Evolutionary conservation across 352 stramenopile genomes (phyloP).

Genomic region (Albugo laibachii): DNA sequence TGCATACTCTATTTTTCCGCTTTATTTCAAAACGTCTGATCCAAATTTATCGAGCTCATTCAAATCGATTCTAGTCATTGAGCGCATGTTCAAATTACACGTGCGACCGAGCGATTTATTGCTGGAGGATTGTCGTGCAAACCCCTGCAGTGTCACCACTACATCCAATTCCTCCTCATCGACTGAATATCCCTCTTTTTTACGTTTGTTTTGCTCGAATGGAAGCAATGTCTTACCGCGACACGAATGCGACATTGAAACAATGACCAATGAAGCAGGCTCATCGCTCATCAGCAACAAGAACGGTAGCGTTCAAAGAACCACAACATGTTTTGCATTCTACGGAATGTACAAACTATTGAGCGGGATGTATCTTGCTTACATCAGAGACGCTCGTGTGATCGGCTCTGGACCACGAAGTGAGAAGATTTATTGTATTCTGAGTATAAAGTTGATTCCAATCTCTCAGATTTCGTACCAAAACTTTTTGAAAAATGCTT

Average conservation of each 20-base stretch:
- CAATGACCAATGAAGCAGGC: neutral
- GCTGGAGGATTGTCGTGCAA: slow-evolving; percentile 60
- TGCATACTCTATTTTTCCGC: neutral
- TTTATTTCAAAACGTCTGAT: neutral
- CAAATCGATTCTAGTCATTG: neutral
- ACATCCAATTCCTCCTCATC: slow-evolving; percentile 1
- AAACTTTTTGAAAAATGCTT: slow-evolving; percentile 34
- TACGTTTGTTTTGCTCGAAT: neutral
- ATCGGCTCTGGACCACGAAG: slow-evolving; percentile 29
- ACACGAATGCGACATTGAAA: neutral
- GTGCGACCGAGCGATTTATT: slow-evolving; percentile 39
- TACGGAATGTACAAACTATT: slow-evolving; percentile 47
- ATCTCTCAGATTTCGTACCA: slow-evolving; percentile 22
- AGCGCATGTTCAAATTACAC: slow-evolving; percentile 63
- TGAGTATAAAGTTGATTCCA: slow-evolving; percentile 25
- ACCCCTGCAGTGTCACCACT: slow-evolving; percentile 23
- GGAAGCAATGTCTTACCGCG: neutral
- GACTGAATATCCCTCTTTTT: neutral
- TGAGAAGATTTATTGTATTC: slow-evolving; percentile 41
- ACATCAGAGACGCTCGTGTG: slow-evolving; percentile 34
- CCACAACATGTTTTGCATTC: slow-evolving; percentile 22
- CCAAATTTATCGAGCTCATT: neutral
- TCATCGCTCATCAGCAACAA: neutral
- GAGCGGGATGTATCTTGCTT: slow-evolving; percentile 28
- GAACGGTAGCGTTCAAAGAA: neutral